Evolutionary conservation across 345 rosid genomes (phyloP).

Genomic region (Syzygium aqueum): DNA sequence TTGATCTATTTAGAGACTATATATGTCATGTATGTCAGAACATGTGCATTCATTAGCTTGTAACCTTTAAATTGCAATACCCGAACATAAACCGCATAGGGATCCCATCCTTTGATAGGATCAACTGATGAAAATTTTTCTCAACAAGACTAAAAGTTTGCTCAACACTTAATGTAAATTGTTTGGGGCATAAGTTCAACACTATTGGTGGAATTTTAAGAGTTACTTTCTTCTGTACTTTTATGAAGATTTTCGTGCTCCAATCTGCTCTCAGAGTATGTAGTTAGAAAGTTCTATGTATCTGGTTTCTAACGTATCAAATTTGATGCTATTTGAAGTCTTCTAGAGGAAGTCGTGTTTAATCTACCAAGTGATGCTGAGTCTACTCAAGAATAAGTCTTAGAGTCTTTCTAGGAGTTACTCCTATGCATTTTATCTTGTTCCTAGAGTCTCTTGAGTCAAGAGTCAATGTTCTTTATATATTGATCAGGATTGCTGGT

Average conservation of each 20-base stretch:
- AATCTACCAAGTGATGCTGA: not conserved
- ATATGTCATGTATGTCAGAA: not conserved
- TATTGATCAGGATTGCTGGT: not conserved
- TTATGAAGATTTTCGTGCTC: not conserved
- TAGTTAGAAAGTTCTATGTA: not conserved
- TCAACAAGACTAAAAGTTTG: not conserved
- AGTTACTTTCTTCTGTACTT: not conserved
- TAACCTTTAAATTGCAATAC: not conserved
- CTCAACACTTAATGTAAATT: not conserved
- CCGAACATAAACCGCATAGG: not conserved
- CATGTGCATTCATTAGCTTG: not conserved
- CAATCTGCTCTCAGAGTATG: not conserved
- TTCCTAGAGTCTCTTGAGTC: not conserved
- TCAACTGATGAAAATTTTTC: not conserved
- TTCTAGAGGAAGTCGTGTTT: not conserved
- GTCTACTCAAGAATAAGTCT: not conserved
- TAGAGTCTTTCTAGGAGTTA: not conserved
- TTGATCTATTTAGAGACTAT: not conserved
- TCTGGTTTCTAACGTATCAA: not conserved
- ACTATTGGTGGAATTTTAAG: not conserved
- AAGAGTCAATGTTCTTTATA: not conserved
- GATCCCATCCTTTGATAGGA: not conserved
- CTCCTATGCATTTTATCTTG: not conserved
- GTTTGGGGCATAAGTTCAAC: not conserved
- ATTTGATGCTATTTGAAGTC: not conserved